Percentiles rank a stretch among this genome's conserved stretches.
Conservation (phyloP, 1,139 yeast genomes). For the Yamadazyma diospyri region DNA sequence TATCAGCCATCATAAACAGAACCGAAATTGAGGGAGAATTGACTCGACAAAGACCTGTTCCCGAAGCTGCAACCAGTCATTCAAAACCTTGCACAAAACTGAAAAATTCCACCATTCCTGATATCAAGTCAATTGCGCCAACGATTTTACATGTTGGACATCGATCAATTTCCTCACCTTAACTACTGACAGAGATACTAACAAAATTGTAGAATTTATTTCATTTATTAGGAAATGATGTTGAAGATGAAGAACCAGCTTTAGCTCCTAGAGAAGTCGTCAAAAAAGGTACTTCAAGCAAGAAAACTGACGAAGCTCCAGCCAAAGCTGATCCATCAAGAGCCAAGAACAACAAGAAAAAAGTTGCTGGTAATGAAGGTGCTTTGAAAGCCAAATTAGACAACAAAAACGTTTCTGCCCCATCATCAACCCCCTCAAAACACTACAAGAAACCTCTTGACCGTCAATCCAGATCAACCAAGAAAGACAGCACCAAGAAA, state of each 20-base stretch:
- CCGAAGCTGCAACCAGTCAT: no score
- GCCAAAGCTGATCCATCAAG: conserved; percentile 76
- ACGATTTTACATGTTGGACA: no score
- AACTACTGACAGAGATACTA: no score
- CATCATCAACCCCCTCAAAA: conserved; percentile 49
- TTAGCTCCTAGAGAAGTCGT: conserved; percentile 65
- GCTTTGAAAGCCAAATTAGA: conserved; percentile 73
- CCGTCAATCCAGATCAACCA: conserved; percentile 83
- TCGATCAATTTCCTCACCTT: no score
- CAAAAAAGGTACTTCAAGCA: conserved; percentile 79
- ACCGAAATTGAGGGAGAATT: not conserved
- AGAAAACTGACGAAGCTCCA: conserved; percentile 85
- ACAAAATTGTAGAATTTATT: conserved; percentile 36
- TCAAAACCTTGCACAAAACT: no score
- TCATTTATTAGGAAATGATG: conserved; percentile 69
- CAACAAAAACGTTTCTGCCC: conserved; percentile 67
- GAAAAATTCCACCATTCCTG: no score
- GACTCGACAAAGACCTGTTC: not conserved
- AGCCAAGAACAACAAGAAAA: conserved; percentile 76
- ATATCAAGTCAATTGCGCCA: no score
- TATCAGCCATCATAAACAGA: no score
- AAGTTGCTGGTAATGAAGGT: conserved; percentile 83
- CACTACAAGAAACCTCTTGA: conserved; percentile 66
- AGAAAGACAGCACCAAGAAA: conserved; percentile 82
- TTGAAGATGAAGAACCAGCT: conserved; percentile 64